phyloP scores from a whole-genome alignment of 805 yeast species.

The Priceomyces haplophilus region DNA sequence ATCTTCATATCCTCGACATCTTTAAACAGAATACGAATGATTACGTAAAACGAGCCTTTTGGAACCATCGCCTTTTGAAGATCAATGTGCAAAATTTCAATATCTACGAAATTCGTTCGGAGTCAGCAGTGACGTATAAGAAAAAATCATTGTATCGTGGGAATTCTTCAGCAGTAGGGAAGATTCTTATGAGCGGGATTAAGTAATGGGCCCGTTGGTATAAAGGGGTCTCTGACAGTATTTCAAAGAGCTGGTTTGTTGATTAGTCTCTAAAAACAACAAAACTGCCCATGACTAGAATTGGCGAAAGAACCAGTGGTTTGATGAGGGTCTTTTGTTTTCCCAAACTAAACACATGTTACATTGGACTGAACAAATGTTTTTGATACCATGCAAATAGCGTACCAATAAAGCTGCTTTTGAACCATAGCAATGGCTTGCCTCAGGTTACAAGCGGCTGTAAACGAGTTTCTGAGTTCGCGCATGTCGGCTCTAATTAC shows the following conservation, averaged over 20 bases:
- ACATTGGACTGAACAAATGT: too few species aligned
- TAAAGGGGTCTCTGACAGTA: conserved; percentile 19
- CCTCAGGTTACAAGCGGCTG: too few species aligned
- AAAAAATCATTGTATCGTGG: conserved; percentile 48
- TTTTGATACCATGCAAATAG: too few species aligned
- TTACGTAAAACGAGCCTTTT: conserved; percentile 32
- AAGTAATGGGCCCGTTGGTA: conserved; percentile 38
- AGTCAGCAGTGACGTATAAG: conserved; percentile 32
- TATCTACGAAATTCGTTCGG: conserved; percentile 32
- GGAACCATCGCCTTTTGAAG: conserved; percentile 48
- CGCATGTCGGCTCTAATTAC: too few species aligned
- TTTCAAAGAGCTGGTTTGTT: conserved; percentile 6
- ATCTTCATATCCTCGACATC: conserved; percentile 32
- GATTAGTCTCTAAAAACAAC: too few species aligned
- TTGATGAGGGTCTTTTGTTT: too few species aligned
- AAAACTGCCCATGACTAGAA: too few species aligned
- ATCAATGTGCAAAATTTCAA: conserved; percentile 24
- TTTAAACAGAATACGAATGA: conserved; percentile 32
- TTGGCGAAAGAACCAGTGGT: too few species aligned
- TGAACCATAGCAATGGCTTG: too few species aligned
- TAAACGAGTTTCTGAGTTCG: too few species aligned
- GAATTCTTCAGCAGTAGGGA: conserved; percentile 39
- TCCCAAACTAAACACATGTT: too few species aligned
- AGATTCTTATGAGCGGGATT: conserved; percentile 49
- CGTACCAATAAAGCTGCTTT: too few species aligned